Percentiles rank a stretch among this genome's conserved stretches.
phyloP scores from a whole-genome alignment of 768 basidiomycete genomes.

The Amanita rimosa region DNA sequence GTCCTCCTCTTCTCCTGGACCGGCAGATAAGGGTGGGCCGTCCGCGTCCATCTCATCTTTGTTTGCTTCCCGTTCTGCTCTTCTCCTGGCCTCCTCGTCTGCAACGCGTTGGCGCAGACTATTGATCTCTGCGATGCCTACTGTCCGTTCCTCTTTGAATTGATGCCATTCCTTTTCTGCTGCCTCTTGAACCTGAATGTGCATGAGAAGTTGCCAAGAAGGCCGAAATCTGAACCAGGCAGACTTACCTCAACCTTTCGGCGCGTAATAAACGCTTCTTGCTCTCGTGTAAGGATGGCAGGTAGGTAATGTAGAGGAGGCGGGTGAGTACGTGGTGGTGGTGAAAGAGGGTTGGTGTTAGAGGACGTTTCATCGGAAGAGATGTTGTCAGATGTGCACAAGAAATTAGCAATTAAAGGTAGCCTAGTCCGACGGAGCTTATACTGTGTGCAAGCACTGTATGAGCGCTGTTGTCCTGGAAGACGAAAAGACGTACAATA shows the following conservation, averaged over 20 bases:
- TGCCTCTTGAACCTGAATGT: conserved; percentile 45
- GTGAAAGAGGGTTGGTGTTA: conserved; percentile 27
- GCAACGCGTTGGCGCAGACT: conserved; percentile 52
- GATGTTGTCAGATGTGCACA: conserved; percentile 64
- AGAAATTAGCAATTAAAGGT: conserved; percentile 65
- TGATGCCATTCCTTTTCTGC: conserved; percentile 57
- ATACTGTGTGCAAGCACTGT: conserved; percentile 30
- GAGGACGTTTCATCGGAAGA: conserved; percentile 28
- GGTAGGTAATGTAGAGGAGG: conserved; percentile 75
- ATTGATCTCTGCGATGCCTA: conserved; percentile 51
- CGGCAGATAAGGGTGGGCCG: conserved; percentile 10
- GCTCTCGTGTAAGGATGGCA: conserved; percentile 50
- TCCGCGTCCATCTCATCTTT: conserved; percentile 31
- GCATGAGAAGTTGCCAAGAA: conserved; percentile 6
- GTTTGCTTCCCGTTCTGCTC: conserved; percentile 19
- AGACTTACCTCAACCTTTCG: conserved; percentile 54
- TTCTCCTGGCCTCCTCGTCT: conserved; percentile 49
- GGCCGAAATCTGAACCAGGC: neutral
- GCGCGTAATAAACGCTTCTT: conserved; percentile 53
- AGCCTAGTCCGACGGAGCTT: conserved; percentile 63
- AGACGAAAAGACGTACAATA: conserved; percentile 38
- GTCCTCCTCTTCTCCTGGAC: conserved; percentile 11
- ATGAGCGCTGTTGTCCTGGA: conserved; percentile 1
- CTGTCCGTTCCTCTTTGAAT: conserved; percentile 50
- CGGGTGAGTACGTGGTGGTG: conserved; percentile 53